Base-by-base conservation (phyloP, 176 grass and related monocot genomes). In the Saccharum officinarum region DNA sequence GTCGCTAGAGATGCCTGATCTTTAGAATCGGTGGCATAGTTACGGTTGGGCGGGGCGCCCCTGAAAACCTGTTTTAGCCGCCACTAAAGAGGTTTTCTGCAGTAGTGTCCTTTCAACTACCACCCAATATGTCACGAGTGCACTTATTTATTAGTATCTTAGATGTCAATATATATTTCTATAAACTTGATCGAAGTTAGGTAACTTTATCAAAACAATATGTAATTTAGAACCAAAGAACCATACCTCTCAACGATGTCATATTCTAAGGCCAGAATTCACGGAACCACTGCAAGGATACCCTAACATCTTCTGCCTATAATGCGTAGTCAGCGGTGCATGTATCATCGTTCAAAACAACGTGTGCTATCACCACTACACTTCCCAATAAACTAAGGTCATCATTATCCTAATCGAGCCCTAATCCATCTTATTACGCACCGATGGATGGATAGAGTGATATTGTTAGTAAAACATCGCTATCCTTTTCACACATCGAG, bases 161-260 rank as follows among this genome's bases (percentile, higher is more conserved):
- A n/a, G n/a, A n/a, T n/a, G n/a, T n/a, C n/a, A n/a, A n/a, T n/a
- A n/a, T n/a, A n/a, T n/a, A n/a, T n/a, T n/a, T n/a, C n/a, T n/a
- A n/a, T 12, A 46, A 46, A 46, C 44, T 46, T 46, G 4, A 13
- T 89, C 13, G 25, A 52, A 67, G 7, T 68, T 94, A 98, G 96
- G 2, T 11, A 44, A 34, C 33, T 34, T 34, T 34, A 10, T 1
- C 7, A 41, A 41, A 41, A 1, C 7, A 10, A 44, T n/a, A 10
- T 10, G 10, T 3, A 12, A 46, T 46, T 46, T 14, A 46, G 3
- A 46, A 13, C n/a, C 44, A 3, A 0, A 10, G 42, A 12, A 0
- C 11, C 10, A 45, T 52, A 52, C 49, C 49, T 18, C 49, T 52
- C 49, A 5, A 16, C 16, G 5, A 54, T 18, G 17, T 20, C 16